Evolutionary conservation across 1,284 basidiomycete species (phyloP), one percentile per base, ranked within the genome.

Genomic region (Inonotus obliquus): DNA sequence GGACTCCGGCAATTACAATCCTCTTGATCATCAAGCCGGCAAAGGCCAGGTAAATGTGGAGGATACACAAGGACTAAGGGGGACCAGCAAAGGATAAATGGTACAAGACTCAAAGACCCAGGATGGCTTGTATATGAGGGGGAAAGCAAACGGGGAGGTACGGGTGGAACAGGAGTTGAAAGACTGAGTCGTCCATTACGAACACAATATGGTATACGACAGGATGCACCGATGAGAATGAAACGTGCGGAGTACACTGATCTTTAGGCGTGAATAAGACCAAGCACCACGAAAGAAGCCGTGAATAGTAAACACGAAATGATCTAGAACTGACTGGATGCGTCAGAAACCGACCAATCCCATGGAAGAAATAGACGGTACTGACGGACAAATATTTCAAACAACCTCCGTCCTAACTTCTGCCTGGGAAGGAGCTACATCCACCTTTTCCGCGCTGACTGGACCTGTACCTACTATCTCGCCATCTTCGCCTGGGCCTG

Each of bases 401-500:
- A n/a, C 21, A 32, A 10, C 27, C 23, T 49, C 27, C 23, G 19
- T 13, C 37, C 39, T 57, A 41, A 44, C 59, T 41, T 55, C 44
- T 11, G 51, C 17, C 9, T 53, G 39, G n/a, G 53, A 39, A 10
- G 35, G 14, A 49, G 21, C 21, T 3, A 51, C 29, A 17, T 32
- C 38, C 6, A 37, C 17, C 21, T 37, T 13, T 35, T 55, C 57
- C 21, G 35, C 44, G n/a, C 35, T 45, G 37, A 41, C 54, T 25
- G 60, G 45, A 27, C 61, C 61, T 23, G 57, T 35, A 13, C 61
- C 61, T 11, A 60, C 59, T 60, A 65, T 62, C 10, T 57, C 32
- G 4, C 65, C 63, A 37, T 69, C 67, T 61, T 75, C 74, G 27
- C 85, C 84, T 25, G 84, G 83, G 6, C 83, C 86, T 29, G 87